Conservation (phyloP, 192 early-diverging fungal species). For the Coemansia sp. region DNA sequence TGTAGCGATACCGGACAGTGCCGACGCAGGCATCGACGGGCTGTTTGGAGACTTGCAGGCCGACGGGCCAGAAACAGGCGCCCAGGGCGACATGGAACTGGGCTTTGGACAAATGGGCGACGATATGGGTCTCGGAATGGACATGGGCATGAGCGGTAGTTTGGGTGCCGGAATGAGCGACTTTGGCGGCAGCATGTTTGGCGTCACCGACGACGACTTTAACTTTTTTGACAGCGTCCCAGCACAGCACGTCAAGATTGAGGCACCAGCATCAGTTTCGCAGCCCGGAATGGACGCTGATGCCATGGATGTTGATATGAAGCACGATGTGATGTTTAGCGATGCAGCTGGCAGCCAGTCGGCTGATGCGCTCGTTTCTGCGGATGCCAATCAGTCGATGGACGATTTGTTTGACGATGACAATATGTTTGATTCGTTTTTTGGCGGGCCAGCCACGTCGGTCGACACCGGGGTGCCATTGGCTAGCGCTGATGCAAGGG, state of each 20-base stretch:
- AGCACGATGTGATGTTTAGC: not conserved
- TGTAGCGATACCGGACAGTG: not conserved
- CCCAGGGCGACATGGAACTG: slow-evolving; percentile 18
- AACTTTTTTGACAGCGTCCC: slow-evolving; percentile 50
- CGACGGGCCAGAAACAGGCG: not conserved
- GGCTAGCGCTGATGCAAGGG: not conserved
- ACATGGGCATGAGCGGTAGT: slow-evolving; percentile 29
- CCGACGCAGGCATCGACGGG: slow-evolving; percentile 26
- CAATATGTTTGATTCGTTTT: slow-evolving; percentile 45
- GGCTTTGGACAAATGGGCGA: slow-evolving; percentile 21
- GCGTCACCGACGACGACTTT: slow-evolving; percentile 54
- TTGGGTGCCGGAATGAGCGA: slow-evolving; percentile 35
- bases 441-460: slow-evolving; percentile 25
- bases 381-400: slow-evolving; percentile 8
- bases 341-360: not conserved
- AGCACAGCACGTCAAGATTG: slow-evolving; percentile 20
- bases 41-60: slow-evolving; percentile 35
- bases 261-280: not conserved
- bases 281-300: not conserved
- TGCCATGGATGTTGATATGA: slow-evolving; percentile 13
- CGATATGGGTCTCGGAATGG: slow-evolving; percentile 43
- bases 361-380: not conserved
- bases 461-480: not conserved
- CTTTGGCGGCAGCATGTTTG: slow-evolving; percentile 42
- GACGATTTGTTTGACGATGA: slow-evolving; percentile 47